Conservation (phyloP, 305 asterid species). For the Fraxinus greggii region DNA sequence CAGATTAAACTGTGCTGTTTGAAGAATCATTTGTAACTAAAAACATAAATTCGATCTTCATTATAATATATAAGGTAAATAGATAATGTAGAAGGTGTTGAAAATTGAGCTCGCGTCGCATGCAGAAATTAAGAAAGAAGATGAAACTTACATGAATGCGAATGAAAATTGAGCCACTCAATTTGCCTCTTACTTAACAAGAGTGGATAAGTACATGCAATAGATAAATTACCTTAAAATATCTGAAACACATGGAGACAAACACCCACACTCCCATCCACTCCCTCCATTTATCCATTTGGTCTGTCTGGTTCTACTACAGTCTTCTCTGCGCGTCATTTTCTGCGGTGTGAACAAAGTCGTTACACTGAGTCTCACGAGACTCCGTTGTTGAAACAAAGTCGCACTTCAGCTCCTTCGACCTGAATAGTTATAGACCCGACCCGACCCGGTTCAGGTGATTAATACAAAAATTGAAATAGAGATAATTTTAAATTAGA, state of each 20-base stretch:
- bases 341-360: not conserved
- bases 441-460: not conserved
- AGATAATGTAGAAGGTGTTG: not conserved
- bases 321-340: not conserved
- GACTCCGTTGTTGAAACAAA: not conserved
- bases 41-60: not conserved
- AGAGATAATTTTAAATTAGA: not conserved
- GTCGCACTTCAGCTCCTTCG: not conserved
- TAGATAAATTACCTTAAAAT: slow-evolving; percentile 24
- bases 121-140: slow-evolving; percentile 1
- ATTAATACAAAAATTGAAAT: not conserved
- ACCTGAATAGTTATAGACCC: not conserved
- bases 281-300: not conserved
- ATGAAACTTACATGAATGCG: slow-evolving; percentile 27
- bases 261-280: not conserved
- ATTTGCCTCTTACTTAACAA: not conserved
- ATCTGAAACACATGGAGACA: slow-evolving; percentile 30
- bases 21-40: not conserved
- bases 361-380: not conserved
- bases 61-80: not conserved
- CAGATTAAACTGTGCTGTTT: not conserved
- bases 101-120: not conserved
- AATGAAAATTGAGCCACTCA: not conserved
- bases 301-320: not conserved
- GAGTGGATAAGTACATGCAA: not conserved